phyloP scores from a whole-genome alignment of 768 basidiomycete species.

The Gymnopilus junonius region DNA sequence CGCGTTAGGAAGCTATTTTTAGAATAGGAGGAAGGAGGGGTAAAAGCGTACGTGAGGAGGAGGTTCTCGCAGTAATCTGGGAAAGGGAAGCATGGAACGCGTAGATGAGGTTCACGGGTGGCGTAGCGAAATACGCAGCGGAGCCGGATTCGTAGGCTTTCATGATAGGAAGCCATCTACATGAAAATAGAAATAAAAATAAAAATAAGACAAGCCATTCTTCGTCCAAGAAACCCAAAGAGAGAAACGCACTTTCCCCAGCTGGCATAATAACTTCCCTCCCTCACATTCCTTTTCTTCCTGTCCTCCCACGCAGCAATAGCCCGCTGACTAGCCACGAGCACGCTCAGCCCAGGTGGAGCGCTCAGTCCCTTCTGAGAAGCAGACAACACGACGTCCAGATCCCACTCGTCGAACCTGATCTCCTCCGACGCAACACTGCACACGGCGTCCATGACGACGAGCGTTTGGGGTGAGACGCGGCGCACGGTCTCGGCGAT shows the following conservation, averaged over 20 bases:
- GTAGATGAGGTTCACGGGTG: conserved; percentile 93
- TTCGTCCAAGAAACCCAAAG: too few species aligned
- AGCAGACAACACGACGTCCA: conserved; percentile 88
- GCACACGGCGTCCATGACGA: conserved; percentile 93
- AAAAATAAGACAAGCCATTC: too few species aligned
- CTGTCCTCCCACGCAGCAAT: conserved; percentile 56
- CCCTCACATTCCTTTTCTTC: conserved; percentile 24
- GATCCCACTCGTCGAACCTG: conserved; percentile 88
- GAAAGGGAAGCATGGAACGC: conserved; percentile 84
- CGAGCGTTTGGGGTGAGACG: conserved; percentile 86
- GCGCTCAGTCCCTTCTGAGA: conserved; percentile 93
- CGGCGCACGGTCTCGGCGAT: conserved; percentile 74
- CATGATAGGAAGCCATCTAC: conserved; percentile 93
- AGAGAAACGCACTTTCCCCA: conserved; percentile 50
- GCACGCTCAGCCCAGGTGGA: conserved; percentile 90
- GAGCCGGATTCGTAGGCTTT: conserved; percentile 83
- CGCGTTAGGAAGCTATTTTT: not conserved
- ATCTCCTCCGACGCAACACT: conserved; percentile 97
- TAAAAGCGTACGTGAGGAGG: conserved; percentile 7
- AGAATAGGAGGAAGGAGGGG: not conserved
- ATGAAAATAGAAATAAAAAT: too few species aligned
- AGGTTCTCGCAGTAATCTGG: conserved; percentile 54
- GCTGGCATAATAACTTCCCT: conserved; percentile 75
- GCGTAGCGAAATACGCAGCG: conserved; percentile 93
- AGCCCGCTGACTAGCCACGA: conserved; percentile 81